phyloP scores from a whole-genome alignment of 129 eudicot genomes.

The Lactuca saligna region DNA sequence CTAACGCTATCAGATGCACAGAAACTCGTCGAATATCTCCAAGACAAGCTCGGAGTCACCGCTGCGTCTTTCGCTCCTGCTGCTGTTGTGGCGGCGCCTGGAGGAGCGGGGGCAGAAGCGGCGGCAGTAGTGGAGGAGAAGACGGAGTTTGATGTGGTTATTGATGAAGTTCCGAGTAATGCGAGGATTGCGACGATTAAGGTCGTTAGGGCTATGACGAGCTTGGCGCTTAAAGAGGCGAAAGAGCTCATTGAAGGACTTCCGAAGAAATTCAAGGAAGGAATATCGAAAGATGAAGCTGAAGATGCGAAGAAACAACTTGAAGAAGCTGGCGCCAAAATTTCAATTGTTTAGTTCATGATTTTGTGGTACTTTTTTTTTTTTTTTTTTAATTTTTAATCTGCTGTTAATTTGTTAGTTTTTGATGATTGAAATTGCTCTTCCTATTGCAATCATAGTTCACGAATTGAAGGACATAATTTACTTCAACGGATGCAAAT shows the following conservation, averaged over 20 bases:
- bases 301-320: conserved; percentile 93
- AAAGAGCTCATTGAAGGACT: conserved; percentile 89
- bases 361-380: conserved; percentile 22
- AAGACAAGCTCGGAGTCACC: conserved; percentile 78
- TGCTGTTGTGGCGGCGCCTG: conserved; percentile 56
- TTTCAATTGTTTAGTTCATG: conserved; percentile 51
- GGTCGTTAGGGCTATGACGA: conserved; percentile 86
- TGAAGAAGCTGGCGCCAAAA: conserved; percentile 92
- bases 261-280: conserved; percentile 93
- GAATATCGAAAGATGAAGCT: conserved; percentile 77
- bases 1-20: conserved; percentile 78
- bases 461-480: not conserved
- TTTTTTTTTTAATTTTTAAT: conserved; percentile 19
- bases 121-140: conserved; percentile 75
- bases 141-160: conserved; percentile 85
- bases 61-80: conserved; percentile 74
- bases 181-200: conserved; percentile 87
- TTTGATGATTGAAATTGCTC: conserved; percentile 11
- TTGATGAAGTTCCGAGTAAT: conserved; percentile 85
- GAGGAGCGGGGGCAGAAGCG: conserved; percentile 55
- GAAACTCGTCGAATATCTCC: conserved; percentile 73
- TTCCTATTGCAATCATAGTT: not conserved
- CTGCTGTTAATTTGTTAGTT: conserved; percentile 31
- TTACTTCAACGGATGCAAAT: not conserved
- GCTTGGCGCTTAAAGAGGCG: conserved; percentile 77